Evolutionary conservation across 805 yeast genomes (phyloP).

Genomic region (Sungouiella blattae): DNA sequence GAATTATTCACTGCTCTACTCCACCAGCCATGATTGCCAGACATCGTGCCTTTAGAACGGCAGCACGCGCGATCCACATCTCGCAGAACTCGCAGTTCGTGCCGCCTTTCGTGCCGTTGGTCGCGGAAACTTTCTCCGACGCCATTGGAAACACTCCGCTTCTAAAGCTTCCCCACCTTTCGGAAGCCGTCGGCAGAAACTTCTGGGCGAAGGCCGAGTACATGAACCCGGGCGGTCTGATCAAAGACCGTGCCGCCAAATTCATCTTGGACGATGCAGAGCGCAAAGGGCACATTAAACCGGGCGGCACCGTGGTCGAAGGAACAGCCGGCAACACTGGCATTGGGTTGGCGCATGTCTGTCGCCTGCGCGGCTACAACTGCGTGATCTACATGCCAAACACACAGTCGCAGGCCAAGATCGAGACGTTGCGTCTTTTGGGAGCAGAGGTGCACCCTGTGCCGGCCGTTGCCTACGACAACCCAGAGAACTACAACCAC

Average conservation of each 20-base stretch:
- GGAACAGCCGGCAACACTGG: conserved; percentile 98
- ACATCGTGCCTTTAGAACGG: no score
- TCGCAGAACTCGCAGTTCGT: no score
- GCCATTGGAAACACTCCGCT: conserved; percentile 96
- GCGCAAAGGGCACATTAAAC: conserved; percentile 51
- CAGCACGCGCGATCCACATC: no score
- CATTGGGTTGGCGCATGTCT: conserved; percentile 78
- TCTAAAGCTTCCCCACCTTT: conserved; percentile 54
- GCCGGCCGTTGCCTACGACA: conserved; percentile 78
- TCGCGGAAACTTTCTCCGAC: conserved; percentile 68
- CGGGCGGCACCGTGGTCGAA: conserved; percentile 87
- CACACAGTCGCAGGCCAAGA: conserved; percentile 78
- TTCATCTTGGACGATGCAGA: conserved; percentile 80
- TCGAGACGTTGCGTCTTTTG: conserved; percentile 65
- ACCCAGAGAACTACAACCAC: conserved; percentile 84
- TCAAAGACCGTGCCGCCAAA: conserved; percentile 86
- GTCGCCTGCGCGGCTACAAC: conserved; percentile 78
- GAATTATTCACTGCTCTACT: no score
- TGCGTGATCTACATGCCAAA: conserved; percentile 89
- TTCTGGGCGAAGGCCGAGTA: conserved; percentile 89
- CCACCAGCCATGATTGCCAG: no score
- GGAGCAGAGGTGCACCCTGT: conserved; percentile 90
- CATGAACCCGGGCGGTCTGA: conserved; percentile 92
- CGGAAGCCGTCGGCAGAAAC: conserved; percentile 61
- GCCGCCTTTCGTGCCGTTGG: conserved; percentile 63